Conservation (phyloP, 345 rosid species). For the Hibiscus mutabilis region DNA sequence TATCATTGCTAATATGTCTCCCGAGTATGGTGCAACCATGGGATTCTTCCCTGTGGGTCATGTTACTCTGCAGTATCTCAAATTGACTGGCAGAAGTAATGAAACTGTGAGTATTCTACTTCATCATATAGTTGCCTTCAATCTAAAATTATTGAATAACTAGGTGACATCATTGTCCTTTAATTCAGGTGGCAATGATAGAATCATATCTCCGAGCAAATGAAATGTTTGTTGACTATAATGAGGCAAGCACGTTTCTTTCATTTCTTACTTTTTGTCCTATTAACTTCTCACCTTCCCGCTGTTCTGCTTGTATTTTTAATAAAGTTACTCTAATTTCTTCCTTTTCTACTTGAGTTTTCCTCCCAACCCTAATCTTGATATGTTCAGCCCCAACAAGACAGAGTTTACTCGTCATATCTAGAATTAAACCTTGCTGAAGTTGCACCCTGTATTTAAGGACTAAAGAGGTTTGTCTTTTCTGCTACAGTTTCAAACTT, state of each 20-base stretch:
- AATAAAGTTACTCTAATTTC: constrained; percentile 3
- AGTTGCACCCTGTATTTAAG: constrained; percentile 94
- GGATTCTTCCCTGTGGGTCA: constrained; percentile 99
- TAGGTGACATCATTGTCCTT: constrained; percentile 11
- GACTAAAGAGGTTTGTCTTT: constrained; percentile 76
- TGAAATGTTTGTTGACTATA: constrained; percentile 89
- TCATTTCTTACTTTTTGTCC: background rate
- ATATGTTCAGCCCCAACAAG: constrained; percentile 66
- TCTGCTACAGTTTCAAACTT: background rate
- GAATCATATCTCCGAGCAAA: constrained; percentile 96
- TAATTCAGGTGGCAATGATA: constrained; percentile 71
- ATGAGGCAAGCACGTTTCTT: constrained; percentile 45
- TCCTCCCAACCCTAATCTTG: background rate
- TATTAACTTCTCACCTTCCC: background rate
- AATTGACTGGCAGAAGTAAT: constrained; percentile 95
- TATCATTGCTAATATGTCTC: constrained; percentile 98
- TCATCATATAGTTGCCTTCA: constrained; percentile 1
- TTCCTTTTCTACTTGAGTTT: background rate
- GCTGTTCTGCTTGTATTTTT: background rate
- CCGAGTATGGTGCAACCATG: constrained; percentile 99
- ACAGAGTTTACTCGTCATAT: constrained; percentile 75
- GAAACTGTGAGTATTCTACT: constrained; percentile 83
- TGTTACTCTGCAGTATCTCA: constrained; percentile 88
- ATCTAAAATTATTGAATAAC: constrained; percentile 7
- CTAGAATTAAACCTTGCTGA: constrained; percentile 65